Evolutionary conservation across 306 rosid genomes (phyloP).

Genomic region (Astragalus membranaceus): DNA sequence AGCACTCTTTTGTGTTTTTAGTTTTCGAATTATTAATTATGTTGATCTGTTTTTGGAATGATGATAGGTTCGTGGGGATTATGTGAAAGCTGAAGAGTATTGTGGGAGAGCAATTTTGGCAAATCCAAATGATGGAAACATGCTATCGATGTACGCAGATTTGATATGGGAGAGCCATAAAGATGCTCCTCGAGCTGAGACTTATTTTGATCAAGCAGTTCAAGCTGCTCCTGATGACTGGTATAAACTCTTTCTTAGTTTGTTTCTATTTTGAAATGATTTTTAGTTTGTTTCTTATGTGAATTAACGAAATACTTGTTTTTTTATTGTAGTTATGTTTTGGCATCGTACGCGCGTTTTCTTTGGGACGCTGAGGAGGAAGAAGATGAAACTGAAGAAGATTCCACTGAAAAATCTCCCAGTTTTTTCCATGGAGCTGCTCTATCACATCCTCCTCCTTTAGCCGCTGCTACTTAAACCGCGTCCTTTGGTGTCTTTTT

Average conservation of each 20-base stretch:
- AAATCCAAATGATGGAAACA: conserved; percentile 59
- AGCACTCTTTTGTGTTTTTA: not conserved
- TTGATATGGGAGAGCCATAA: conserved; percentile 68
- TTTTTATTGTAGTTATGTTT: conserved; percentile 59
- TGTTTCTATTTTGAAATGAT: not conserved
- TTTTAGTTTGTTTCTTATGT: not conserved
- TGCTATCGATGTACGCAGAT: conserved; percentile 68
- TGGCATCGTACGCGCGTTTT: conserved; percentile 78
- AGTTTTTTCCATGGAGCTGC: conserved; percentile 44
- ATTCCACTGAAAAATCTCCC: conserved; percentile 12
- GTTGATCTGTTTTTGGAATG: not conserved
- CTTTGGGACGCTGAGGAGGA: conserved; percentile 89
- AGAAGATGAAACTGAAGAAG: conserved; percentile 38
- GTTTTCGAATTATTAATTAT: not conserved
- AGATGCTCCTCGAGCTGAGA: conserved; percentile 70
- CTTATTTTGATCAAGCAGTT: conserved; percentile 65
- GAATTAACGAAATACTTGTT: conserved; percentile 8
- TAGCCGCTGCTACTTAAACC: conserved; percentile 60
- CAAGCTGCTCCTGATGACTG: conserved; percentile 72
- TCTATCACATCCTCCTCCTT: conserved; percentile 35
- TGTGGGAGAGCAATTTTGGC: conserved; percentile 81
- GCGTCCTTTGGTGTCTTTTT: not conserved
- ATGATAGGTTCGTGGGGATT: conserved; percentile 51
- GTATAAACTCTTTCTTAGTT: conserved; percentile 18
- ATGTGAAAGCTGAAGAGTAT: conserved; percentile 74